phyloP scores from a whole-genome alignment of 169 alveolate genomes.

The Plasmodium sp. region DNA sequence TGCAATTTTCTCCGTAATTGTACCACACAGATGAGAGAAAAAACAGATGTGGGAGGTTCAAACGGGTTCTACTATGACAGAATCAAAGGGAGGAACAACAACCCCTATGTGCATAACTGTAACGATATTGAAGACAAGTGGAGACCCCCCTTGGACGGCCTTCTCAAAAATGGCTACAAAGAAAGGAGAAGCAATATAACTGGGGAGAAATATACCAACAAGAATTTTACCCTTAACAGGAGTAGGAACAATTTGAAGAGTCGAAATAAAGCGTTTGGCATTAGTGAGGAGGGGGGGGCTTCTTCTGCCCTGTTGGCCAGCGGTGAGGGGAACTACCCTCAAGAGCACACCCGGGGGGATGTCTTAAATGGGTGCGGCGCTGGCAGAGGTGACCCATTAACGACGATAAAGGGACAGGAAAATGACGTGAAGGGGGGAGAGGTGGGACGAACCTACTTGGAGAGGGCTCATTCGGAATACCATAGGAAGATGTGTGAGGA shows the following conservation, averaged over 20 bases:
- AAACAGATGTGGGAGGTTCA: background rate
- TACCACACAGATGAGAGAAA: background rate
- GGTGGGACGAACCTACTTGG: background rate
- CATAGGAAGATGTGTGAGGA: background rate
- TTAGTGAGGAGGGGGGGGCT: background rate
- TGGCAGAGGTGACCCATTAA: background rate
- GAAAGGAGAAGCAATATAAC: background rate
- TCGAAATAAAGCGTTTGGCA: background rate
- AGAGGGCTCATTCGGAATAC: background rate
- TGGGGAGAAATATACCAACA: background rate
- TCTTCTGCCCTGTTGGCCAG: background rate
- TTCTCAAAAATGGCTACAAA: background rate
- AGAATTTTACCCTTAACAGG: background rate
- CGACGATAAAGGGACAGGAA: background rate
- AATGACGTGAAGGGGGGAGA: background rate
- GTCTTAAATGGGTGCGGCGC: background rate
- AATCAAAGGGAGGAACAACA: background rate
- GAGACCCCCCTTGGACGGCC: background rate
- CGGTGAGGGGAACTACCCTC: background rate
- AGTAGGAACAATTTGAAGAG: background rate
- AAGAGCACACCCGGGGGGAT: background rate
- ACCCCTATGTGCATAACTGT: background rate
- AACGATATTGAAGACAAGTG: background rate
- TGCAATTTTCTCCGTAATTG: background rate
- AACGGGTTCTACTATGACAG: background rate